Evolutionary conservation across 2,329 filamentous ascomycete genomes (phyloP).

Genomic region (Fusarium mexicanum): DNA sequence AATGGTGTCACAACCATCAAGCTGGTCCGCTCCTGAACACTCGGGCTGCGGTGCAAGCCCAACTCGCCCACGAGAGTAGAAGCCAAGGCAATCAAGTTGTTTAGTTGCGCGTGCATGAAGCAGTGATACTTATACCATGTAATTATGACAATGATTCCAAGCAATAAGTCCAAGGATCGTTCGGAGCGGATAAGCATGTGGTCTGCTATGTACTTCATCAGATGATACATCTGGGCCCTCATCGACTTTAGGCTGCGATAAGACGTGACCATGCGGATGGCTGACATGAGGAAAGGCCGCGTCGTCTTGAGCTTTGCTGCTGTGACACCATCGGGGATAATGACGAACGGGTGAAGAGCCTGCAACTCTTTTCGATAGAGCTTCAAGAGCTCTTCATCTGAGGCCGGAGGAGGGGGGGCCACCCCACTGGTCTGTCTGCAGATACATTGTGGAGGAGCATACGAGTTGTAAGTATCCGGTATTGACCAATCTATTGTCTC

Average conservation of each 20-base stretch:
- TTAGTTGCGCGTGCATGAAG: conserved; percentile 62
- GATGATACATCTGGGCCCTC: conserved; percentile 59
- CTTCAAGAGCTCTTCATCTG: conserved; percentile 58
- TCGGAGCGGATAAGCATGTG: conserved; percentile 60
- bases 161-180: conserved; percentile 60
- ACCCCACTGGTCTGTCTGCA: conserved; percentile 55
- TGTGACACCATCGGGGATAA: conserved; percentile 50
- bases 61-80: conserved; percentile 59
- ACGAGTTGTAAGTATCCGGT: conserved; percentile 57
- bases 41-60: conserved; percentile 55
- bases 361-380: conserved; percentile 56
- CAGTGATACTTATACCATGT: conserved; percentile 66
- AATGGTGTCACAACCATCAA: conserved; percentile 55
- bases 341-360: conserved; percentile 58
- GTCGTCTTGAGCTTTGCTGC: conserved; percentile 51
- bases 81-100: conserved; percentile 60
- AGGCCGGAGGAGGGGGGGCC: conserved; percentile 52
- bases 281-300: conserved; percentile 59
- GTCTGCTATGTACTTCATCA: conserved; percentile 59
- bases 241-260: conserved; percentile 58
- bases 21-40: conserved; percentile 53
- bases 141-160: conserved; percentile 59
- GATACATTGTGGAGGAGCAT: conserved; percentile 58
- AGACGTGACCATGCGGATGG: conserved; percentile 61
- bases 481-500: conserved; percentile 45